Evolutionary conservation across 805 yeast species (phyloP), one percentile per base, ranked within the genome.

Genomic region (Kregervanrija pseudodelftensis): DNA sequence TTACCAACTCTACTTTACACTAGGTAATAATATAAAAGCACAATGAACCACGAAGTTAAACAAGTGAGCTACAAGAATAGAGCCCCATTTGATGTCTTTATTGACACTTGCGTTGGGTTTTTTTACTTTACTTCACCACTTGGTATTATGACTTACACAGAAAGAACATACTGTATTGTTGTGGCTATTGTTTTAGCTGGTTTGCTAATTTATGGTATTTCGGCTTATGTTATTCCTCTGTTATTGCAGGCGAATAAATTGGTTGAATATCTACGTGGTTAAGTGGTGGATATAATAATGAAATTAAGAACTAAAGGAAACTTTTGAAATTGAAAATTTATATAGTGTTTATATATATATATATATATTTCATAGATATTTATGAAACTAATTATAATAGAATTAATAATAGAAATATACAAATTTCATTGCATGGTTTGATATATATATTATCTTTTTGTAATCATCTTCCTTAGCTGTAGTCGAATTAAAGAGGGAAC

Each of bases 101-200:
- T 8, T 12, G 45, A 42, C 16, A 41, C 37, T 36, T 33, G n/a
- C 33, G 32, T 41, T 41, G 45, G 41, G 13, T 13, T 30, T 4
- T 33, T 16, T 30, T 42, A 37, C 37, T 42, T 37, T 33, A 14
- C 33, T 7, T 37, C 38, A 13, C 45, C 45, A 33, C 33, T 37
- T 41, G 37, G 28, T 16, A 33, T 37, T n/a, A n/a, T 42, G 33
- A 42, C 45, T 15, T 15, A 33, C 14, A 42, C 45, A 8, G 45
- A 42, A 17, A 42, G 38, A 37, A 37, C 45, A 15, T 33, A 37
- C 9, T 22, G 37, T 11, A 32, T 33, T 16, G 28, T 36, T 10
- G 8, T 37, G 9, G 11, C 34, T 9, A 10, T 42, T 11, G 30
- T 36, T 10, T 13, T 37, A 10, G 14, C 33, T 10, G 15, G 22